Evolutionary conservation across 2,329 filamentous ascomycete genomes (phyloP).

Genomic region (Penicillium sp.): DNA sequence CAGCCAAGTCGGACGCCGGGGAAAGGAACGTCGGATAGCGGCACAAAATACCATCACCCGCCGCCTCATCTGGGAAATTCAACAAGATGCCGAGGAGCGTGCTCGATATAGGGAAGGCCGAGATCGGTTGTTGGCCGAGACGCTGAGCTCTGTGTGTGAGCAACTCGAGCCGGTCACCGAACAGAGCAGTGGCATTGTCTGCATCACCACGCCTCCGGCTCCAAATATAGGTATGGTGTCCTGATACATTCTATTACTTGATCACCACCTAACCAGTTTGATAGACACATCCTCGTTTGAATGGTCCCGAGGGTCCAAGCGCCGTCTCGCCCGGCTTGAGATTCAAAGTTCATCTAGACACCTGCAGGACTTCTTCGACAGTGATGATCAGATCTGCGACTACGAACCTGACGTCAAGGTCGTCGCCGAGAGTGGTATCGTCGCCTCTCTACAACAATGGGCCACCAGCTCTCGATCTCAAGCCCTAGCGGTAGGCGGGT

Average conservation of each 20-base stretch:
- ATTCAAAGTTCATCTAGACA: slow-evolving; percentile 37
- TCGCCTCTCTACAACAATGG: slow-evolving; percentile 37
- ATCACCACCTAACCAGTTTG: slow-evolving; percentile 13
- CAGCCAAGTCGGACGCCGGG: slow-evolving; percentile 34
- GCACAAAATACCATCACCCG: slow-evolving; percentile 38
- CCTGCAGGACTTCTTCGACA: slow-evolving; percentile 38
- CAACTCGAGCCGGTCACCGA: slow-evolving; percentile 27
- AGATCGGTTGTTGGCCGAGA: slow-evolving; percentile 28
- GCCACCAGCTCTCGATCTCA: slow-evolving; percentile 34
- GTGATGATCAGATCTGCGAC: slow-evolving; percentile 35
- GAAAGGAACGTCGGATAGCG: slow-evolving; percentile 32
- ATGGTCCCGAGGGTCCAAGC: slow-evolving; percentile 34
- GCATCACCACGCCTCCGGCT: slow-evolving; percentile 32
- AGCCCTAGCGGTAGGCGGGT: slow-evolving; percentile 34
- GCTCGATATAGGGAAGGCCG: slow-evolving; percentile 26
- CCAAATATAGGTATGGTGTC: slow-evolving; percentile 32
- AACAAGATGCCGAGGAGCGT: slow-evolving; percentile 34
- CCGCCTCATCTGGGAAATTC: slow-evolving; percentile 40
- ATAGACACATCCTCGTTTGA: slow-evolving; percentile 31
- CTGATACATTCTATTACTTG: not conserved
- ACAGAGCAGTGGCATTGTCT: slow-evolving; percentile 32
- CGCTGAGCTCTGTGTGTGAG: slow-evolving; percentile 26
- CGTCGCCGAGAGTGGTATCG: slow-evolving; percentile 26
- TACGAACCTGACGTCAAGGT: slow-evolving; percentile 31
- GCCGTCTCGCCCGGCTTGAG: slow-evolving; percentile 35